Base-by-base conservation (phyloP, 1,284 basidiomycete species). In the Vanrija sp. region DNA sequence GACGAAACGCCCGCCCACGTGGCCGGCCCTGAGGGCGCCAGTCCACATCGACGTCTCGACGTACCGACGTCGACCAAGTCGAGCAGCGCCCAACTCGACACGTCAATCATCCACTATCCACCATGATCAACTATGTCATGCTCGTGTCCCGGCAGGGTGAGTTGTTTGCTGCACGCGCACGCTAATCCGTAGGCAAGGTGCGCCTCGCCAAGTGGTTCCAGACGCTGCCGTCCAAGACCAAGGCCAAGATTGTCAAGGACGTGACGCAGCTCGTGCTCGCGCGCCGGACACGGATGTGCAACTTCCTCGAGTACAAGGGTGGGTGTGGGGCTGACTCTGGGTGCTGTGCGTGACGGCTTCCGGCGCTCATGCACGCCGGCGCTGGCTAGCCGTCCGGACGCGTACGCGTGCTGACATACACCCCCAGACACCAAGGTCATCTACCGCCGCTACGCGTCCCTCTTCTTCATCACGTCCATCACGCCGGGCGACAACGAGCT, bases 271-370 rank as follows among this genome's bases (percentile, higher is more conserved):
- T 98, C 46, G 96, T 99, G 16, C 84, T 99, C 23, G 93, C 93
- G 44, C 84, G 96, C 45, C 83, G 96, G 63, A 97, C 96, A 49
- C 83, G 93, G 65, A 99, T 98, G 96, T 98, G 95, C 78, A 99
- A 99, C 78, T 93, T 99, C 72, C 79, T 99, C 50, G 96, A 99
- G 75, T 98, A 98, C 83, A 98, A 98, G 80, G 94, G 94, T 91
- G 63, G 54, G 82, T 65, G 10, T 7, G 23, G 40, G 43, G n/a
- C n/a, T n/a, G n/a, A n/a, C 23, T 16, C 5, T 10, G 18, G 43
- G 18, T 21, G 42, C 7, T 21, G n/a, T n/a, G n/a, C n/a, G n/a
- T n/a, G n/a, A n/a, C n/a, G n/a, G n/a, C n/a, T n/a, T n/a, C n/a
- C n/a, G n/a, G n/a, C n/a, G n/a, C n/a, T n/a, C n/a, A n/a, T n/a